Evolutionary conservation across 257 asterid genomes (phyloP).

Genomic region (Knoxia roxburghii): DNA sequence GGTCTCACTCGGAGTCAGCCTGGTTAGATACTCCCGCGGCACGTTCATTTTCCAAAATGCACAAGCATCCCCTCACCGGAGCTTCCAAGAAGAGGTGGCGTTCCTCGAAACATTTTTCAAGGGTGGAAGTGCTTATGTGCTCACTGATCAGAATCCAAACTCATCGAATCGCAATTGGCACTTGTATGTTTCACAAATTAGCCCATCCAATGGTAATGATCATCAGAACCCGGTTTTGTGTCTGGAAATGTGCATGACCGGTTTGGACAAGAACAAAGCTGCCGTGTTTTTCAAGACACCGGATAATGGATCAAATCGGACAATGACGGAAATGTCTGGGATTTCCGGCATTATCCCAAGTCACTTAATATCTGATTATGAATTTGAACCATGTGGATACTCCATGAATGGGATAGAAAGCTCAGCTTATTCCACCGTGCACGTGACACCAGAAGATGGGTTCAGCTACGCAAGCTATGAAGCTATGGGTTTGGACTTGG

Average conservation of each 20-base stretch:
- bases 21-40: slow-evolving; percentile 41
- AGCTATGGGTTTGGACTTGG: slow-evolving; percentile 30
- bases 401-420: slow-evolving; percentile 50
- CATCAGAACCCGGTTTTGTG: slow-evolving; percentile 4
- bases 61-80: slow-evolving; percentile 43
- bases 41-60: slow-evolving; percentile 30
- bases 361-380: slow-evolving; percentile 35
- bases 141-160: slow-evolving; percentile 29
- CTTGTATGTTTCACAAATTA: slow-evolving; percentile 28
- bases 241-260: slow-evolving; percentile 51
- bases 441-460: slow-evolving; percentile 41
- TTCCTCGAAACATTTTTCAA: slow-evolving; percentile 24
- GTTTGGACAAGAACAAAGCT: slow-evolving; percentile 30
- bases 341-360: slow-evolving; percentile 28
- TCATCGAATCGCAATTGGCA: slow-evolving; percentile 36
- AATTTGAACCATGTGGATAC: slow-evolving; percentile 51
- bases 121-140: slow-evolving; percentile 21
- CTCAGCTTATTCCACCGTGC: slow-evolving; percentile 38
- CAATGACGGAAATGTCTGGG: slow-evolving; percentile 37
- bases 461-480: slow-evolving; percentile 56
- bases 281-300: slow-evolving; percentile 28
- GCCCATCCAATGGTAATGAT: neutral
- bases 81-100: slow-evolving; percentile 39
- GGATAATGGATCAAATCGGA: neutral
- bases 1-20: slow-evolving; percentile 18